Conservation (phyloP, 2,329 filamentous ascomycete species). For the Didymella exigua region DNA sequence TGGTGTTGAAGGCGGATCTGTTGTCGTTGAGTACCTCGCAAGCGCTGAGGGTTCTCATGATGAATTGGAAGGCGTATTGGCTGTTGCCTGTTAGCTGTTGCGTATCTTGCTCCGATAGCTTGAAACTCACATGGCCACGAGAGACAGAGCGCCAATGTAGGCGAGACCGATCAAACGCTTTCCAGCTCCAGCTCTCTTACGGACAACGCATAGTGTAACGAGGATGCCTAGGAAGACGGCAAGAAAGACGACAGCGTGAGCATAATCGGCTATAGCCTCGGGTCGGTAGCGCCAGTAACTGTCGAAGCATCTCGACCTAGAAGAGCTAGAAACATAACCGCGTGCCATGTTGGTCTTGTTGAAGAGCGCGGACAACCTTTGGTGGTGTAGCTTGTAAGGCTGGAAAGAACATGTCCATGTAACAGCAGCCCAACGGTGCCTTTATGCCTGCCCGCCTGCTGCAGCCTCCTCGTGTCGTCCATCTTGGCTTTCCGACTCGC, state of each 20-base stretch:
- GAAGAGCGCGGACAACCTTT: not conserved
- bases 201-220: slow-evolving; percentile 22
- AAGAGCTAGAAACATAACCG: not conserved
- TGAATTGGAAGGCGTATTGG: not conserved
- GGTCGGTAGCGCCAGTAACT: not conserved
- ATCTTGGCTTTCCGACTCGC: slow-evolving; percentile 22
- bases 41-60: slow-evolving; percentile 2
- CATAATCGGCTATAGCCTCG: not conserved
- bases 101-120: no score
- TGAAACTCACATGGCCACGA: slow-evolving; percentile 28
- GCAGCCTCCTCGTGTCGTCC: slow-evolving; percentile 21
- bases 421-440: not conserved
- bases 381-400: not conserved
- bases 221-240: slow-evolving; percentile 23
- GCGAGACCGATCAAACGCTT: slow-evolving; percentile 30
- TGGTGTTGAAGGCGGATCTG: not conserved
- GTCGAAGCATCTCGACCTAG: slow-evolving; percentile 7
- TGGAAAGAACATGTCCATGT: not conserved
- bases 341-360: not conserved
- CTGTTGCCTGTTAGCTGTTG: slow-evolving; percentile 1
- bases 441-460: slow-evolving; percentile 10
- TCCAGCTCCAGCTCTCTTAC: slow-evolving; percentile 25
- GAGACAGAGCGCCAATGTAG: slow-evolving; percentile 20
- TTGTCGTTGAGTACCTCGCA: not conserved
- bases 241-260: slow-evolving; percentile 8